Evolutionary conservation across 805 yeast genomes (phyloP).

Genomic region (Yarrowia bubula): DNA sequence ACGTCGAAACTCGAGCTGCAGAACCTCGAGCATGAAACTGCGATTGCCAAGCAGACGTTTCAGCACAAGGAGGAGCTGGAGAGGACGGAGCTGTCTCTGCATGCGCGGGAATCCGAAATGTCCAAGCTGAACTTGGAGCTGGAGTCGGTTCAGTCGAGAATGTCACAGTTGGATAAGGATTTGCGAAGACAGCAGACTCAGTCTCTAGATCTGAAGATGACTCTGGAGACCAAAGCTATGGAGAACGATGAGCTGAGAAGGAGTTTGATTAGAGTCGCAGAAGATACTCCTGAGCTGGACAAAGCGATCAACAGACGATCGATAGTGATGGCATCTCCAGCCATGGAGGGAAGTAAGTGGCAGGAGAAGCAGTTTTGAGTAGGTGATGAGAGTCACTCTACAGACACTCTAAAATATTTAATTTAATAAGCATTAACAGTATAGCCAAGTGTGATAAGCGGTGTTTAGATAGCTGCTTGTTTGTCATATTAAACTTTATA

Average conservation of each 20-base stretch:
- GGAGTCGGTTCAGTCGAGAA: constrained; percentile 35
- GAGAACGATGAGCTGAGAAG: constrained; percentile 40
- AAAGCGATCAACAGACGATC: constrained; percentile 13
- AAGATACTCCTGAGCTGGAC: constrained; percentile 27
- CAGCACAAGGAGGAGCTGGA: constrained; percentile 33
- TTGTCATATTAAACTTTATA: too few relatives aligned
- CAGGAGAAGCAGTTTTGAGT: constrained; percentile 3
- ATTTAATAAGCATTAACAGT: neutral
- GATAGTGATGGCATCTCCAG: constrained; percentile 20
- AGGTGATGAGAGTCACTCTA: neutral
- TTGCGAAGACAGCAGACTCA: constrained; percentile 32
- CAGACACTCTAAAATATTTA: constrained; percentile 4
- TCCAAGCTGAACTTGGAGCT: constrained; percentile 38
- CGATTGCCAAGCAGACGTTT: constrained; percentile 1
- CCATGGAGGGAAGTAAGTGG: constrained; percentile 25
- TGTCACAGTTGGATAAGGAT: constrained; percentile 34
- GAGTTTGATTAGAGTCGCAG: constrained; percentile 36
- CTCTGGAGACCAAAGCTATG: constrained; percentile 40
- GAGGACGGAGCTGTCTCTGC: constrained; percentile 24
- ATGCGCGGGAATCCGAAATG: constrained; percentile 31
- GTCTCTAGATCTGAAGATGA: constrained; percentile 38
- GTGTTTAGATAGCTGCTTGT: too few relatives aligned
- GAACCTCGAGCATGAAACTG: constrained; percentile 19
- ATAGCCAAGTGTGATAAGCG: too few relatives aligned
- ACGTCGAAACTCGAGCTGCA: constrained; percentile 3